Evolutionary conservation across 495 filamentous ascomycete genomes (phyloP).

Genomic region (Apodospora peruviana): DNA sequence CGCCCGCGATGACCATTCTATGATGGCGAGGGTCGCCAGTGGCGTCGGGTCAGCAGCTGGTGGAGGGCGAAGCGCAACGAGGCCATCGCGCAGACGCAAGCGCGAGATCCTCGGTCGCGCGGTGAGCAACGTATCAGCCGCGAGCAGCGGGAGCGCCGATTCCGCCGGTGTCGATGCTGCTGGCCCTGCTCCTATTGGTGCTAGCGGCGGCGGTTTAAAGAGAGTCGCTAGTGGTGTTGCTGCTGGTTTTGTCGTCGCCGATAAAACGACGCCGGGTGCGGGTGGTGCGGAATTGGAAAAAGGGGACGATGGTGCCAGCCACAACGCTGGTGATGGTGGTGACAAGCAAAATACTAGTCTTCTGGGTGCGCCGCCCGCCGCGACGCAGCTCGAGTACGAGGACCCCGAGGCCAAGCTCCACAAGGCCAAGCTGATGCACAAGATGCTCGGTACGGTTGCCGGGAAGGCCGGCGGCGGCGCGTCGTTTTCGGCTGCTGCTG

Average conservation of each 20-base stretch:
- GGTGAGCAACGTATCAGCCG: slow-evolving; percentile 44
- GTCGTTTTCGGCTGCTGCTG: not conserved
- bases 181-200: not conserved
- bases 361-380: slow-evolving; percentile 24
- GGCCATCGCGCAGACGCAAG: slow-evolving; percentile 23
- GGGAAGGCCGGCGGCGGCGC: not conserved
- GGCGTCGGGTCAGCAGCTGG: not conserved
- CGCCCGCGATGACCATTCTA: not conserved
- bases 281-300: too few relatives aligned
- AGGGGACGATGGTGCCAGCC: not conserved
- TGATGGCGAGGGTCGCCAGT: not conserved
- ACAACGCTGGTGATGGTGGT: not conserved
- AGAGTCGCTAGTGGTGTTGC: not conserved
- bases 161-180: not conserved
- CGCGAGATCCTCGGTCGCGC: slow-evolving; percentile 45
- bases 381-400: slow-evolving; percentile 43
- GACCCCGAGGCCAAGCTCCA: slow-evolving; percentile 32
- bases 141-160: slow-evolving; percentile 19
- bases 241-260: not conserved
- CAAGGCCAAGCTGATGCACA: slow-evolving; percentile 15
- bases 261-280: not conserved
- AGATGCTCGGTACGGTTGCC: slow-evolving; percentile 8
- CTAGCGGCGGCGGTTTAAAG: not conserved
- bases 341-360: not conserved
- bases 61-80: not conserved